phyloP scores from a whole-genome alignment of 2,329 filamentous ascomycete species.

The Colletotrichum abscissum region DNA sequence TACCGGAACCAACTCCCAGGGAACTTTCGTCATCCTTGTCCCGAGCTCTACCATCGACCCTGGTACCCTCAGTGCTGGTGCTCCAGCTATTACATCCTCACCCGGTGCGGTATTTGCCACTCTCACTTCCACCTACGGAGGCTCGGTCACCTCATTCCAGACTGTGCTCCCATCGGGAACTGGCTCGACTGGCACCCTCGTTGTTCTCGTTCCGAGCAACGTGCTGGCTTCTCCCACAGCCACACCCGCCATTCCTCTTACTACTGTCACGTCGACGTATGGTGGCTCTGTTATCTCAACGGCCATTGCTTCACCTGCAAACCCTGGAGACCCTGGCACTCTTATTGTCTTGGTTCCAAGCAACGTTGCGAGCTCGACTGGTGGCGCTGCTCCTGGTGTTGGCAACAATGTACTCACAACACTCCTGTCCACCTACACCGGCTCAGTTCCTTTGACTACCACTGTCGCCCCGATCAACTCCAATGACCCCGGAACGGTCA shows the following conservation, averaged over 20 bases:
- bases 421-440: conserved; percentile 22
- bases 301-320: conserved; percentile 18
- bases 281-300: conserved; percentile 16
- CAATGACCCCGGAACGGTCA: conserved; percentile 20
- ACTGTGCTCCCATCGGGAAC: conserved; percentile 15
- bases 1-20: background rate
- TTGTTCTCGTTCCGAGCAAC: conserved; percentile 25
- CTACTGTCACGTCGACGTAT: conserved; percentile 22
- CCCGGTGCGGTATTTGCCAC: conserved; percentile 9
- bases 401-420: conserved; percentile 15
- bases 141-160: conserved; percentile 15
- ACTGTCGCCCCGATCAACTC: conserved; percentile 22
- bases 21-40: conserved; percentile 21
- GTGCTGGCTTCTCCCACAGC: conserved; percentile 3
- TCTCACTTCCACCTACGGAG: conserved; percentile 14
- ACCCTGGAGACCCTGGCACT: conserved; percentile 27
- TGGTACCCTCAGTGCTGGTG: background rate
- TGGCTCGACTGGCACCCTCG: conserved; percentile 17
- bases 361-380: background rate
- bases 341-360: conserved; percentile 19
- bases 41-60: conserved; percentile 1
- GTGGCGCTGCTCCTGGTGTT: background rate
- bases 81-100: background rate
- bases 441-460: conserved; percentile 12
- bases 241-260: background rate